A percentile compares a stretch with the other conserved stretches of the same genome.
Evolutionary conservation across 208 protist species (phyloP).

Genomic region (Wallacemonas collosoma): DNA sequence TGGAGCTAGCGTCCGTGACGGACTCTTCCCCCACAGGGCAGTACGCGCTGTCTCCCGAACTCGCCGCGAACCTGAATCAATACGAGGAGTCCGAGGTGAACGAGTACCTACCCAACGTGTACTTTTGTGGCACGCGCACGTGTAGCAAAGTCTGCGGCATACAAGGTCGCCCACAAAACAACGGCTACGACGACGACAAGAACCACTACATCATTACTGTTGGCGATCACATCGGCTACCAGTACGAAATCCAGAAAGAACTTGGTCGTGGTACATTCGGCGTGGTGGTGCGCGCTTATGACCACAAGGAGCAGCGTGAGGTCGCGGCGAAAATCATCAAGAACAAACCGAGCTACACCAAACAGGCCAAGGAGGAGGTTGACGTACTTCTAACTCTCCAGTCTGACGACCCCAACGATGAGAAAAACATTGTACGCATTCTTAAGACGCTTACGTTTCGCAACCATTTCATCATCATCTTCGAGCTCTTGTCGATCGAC

Average conservation of each 20-base stretch:
- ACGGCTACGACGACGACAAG: slow-evolving; percentile 95
- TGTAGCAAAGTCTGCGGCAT: slow-evolving; percentile 61
- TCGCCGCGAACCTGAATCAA: slow-evolving; percentile 35
- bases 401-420: slow-evolving; percentile 57
- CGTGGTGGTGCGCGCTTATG: slow-evolving; percentile 80
- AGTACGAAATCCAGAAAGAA: slow-evolving; percentile 84
- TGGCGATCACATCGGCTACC: slow-evolving; percentile 94
- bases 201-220: slow-evolving; percentile 91
- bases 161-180: slow-evolving; percentile 49
- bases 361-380: slow-evolving; percentile 87
- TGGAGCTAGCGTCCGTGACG: not conserved
- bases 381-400: slow-evolving; percentile 69
- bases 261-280: slow-evolving; percentile 91
- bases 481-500: slow-evolving; percentile 74
- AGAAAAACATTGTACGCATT: slow-evolving; percentile 70
- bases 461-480: slow-evolving; percentile 78
- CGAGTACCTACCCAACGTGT: slow-evolving; percentile 61
- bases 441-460: slow-evolving; percentile 66
- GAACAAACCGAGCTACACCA: slow-evolving; percentile 76
- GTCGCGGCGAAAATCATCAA: slow-evolving; percentile 91
- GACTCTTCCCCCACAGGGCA: slow-evolving; percentile 1
- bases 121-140: slow-evolving; percentile 60
- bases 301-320: slow-evolving; percentile 51
- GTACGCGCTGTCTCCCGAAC: slow-evolving; percentile 18
- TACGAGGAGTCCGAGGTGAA: slow-evolving; percentile 77